Conservation (phyloP, 768 basidiomycete genomes). For the Boletus rex-veris region DNA sequence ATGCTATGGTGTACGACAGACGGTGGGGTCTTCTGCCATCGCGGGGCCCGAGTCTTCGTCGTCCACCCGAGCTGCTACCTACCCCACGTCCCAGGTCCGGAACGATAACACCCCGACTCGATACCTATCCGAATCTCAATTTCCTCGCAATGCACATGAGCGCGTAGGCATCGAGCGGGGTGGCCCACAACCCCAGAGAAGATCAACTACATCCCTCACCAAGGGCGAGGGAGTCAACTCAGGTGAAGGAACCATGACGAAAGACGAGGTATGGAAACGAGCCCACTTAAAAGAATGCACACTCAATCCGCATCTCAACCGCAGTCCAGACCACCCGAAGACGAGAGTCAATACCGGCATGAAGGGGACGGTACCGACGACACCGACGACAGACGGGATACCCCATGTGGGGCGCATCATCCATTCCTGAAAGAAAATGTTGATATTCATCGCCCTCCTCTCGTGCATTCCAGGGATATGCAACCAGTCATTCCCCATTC, state of each 20-base stretch:
- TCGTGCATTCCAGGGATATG: background rate
- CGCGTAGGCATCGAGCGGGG: background rate
- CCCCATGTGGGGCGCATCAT: background rate
- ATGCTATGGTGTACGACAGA: background rate
- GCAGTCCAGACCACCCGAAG: background rate
- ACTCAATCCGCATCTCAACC: background rate
- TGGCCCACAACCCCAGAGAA: background rate
- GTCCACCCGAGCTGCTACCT: background rate
- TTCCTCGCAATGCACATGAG: background rate
- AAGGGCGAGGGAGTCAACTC: background rate
- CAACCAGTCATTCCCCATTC: background rate
- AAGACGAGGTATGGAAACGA: conserved; percentile 5
- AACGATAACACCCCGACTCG: background rate
- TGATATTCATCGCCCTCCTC: background rate
- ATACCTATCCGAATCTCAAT: background rate
- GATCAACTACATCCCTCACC: background rate
- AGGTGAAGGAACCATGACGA: background rate
- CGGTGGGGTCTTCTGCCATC: background rate
- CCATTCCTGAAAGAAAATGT: background rate
- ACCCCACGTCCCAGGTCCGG: background rate
- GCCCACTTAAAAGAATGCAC: no score
- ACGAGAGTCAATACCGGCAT: background rate
- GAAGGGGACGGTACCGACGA: background rate
- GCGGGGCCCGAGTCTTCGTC: background rate
- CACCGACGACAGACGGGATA: background rate